Evolutionary conservation across 768 basidiomycete genomes (phyloP), one percentile per base, ranked within the genome.

Genomic region (Rhizopogon rudus): DNA sequence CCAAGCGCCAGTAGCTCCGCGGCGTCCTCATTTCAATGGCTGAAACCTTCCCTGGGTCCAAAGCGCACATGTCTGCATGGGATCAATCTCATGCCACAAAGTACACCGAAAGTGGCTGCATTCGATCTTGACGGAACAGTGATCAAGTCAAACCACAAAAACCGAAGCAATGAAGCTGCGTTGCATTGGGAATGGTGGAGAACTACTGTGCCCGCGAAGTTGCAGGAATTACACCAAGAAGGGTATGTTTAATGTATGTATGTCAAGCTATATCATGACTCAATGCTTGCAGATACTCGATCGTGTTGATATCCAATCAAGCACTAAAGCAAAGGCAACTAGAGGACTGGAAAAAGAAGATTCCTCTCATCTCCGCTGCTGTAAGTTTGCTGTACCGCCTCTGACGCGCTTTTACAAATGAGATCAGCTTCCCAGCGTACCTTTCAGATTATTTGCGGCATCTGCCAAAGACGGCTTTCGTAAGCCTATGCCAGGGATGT

Each of bases 401-500:
- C 22, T 2, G 1, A 20, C 54, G 40, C 28, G 16, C 13, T 40
- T 16, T 31, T 7, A 37, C 16, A 16, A 28, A 13, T 39, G 25
- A 14, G 28, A 48, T 44, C 63, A 93, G 91, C 69, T 93, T n/a
- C 77, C 82, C 0, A 73, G 80, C 16, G 74, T 91, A 0, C 91
- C 93, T 0, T 87, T 97, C 63, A 82, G 81, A 43, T 60, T 96
- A 37, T 79, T 93, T 54, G 93, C 89, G 7, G 93, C 93, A 0
- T 83, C 79, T 2, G 82, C 77, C 5, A 83, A 78, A 59, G 93
- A 96, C 62, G 77, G 77, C 33, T 91, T 81, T 62, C 76, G 94
- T 14, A 97, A 97, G 68, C 94, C 94, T 3, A 86, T 91, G 76
- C 83, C 82, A 10, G 92, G 92, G 3, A 93, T 95, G 80, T 96